Evolutionary conservation across 1,284 basidiomycete species (phyloP).

Genomic region (Austropuccinia psidii): DNA sequence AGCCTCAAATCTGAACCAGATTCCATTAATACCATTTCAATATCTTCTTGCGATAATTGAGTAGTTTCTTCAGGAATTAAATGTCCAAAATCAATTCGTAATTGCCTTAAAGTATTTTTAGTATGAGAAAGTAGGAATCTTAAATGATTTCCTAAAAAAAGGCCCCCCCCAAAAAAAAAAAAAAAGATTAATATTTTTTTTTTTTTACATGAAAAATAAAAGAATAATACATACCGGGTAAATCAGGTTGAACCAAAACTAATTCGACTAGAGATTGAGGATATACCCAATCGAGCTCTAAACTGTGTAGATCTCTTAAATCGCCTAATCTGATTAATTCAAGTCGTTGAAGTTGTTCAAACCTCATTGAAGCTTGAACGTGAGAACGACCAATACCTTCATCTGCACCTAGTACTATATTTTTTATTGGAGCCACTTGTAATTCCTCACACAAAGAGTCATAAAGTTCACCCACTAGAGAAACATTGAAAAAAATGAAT

Average conservation of each 20-base stretch:
- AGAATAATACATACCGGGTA: conserved; percentile 24
- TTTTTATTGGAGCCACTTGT: not conserved
- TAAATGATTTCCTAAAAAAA: conserved; percentile 27
- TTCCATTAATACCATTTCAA: not conserved
- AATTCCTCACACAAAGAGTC: conserved; percentile 29
- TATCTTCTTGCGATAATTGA: conserved; percentile 15
- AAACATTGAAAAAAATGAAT: not conserved
- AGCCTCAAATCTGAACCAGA: conserved; percentile 3
- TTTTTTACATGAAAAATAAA: no score
- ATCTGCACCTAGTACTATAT: conserved; percentile 15
- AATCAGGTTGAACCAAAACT: conserved; percentile 21
- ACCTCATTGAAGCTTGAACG: conserved; percentile 34
- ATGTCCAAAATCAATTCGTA: conserved; percentile 17
- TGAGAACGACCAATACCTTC: conserved; percentile 31
- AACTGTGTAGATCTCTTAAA: conserved; percentile 3
- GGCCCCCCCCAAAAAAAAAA: no score
- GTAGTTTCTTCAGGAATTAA: not conserved
- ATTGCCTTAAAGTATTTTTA: conserved; percentile 9
- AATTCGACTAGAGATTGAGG: conserved; percentile 12
- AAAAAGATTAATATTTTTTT: no score
- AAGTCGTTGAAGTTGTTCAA: conserved; percentile 1
- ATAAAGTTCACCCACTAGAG: conserved; percentile 35
- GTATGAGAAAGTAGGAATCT: conserved; percentile 16
- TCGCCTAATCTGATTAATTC: conserved; percentile 18
- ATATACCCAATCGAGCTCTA: conserved; percentile 21